Conservation (phyloP, 805 yeast species). For the Candida parachauliodes region DNA sequence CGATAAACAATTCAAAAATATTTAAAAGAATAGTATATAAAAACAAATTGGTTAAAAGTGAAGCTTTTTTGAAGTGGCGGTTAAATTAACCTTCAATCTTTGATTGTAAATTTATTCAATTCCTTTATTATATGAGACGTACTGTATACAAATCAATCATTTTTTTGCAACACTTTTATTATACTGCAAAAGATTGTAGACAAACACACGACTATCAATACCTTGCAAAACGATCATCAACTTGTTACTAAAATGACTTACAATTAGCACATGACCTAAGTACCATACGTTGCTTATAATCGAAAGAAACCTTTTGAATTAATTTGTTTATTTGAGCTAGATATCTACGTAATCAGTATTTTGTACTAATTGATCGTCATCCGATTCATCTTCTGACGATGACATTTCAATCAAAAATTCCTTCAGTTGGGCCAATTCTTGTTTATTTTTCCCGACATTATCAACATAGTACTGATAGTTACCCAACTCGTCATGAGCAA, state of each 20-base stretch:
- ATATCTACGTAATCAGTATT: constrained; percentile 23
- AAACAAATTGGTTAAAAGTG: background rate
- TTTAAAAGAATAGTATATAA: no score
- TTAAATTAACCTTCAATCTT: background rate
- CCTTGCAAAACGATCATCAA: background rate
- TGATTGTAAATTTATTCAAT: background rate
- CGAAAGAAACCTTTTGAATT: no score
- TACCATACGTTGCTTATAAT: no score
- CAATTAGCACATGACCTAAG: no score
- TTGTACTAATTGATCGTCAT: constrained; percentile 19
- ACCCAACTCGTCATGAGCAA: constrained; percentile 16
- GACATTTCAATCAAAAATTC: constrained; percentile 11
- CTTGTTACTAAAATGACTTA: constrained; percentile 2
- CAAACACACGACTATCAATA: constrained; percentile 1
- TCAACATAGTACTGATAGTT: constrained; percentile 26
- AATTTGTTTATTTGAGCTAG: background rate
- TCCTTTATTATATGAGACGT: background rate
- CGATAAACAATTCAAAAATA: background rate
- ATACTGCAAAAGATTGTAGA: no score
- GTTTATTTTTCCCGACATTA: constrained; percentile 6
- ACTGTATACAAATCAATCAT: background rate
- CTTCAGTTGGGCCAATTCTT: background rate
- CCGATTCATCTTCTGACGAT: constrained; percentile 15
- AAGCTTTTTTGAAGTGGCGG: background rate
- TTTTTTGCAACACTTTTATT: constrained; percentile 6